Base-by-base conservation (phyloP, 2,329 filamentous ascomycete genomes). In the Lizonia empirigonia region DNA sequence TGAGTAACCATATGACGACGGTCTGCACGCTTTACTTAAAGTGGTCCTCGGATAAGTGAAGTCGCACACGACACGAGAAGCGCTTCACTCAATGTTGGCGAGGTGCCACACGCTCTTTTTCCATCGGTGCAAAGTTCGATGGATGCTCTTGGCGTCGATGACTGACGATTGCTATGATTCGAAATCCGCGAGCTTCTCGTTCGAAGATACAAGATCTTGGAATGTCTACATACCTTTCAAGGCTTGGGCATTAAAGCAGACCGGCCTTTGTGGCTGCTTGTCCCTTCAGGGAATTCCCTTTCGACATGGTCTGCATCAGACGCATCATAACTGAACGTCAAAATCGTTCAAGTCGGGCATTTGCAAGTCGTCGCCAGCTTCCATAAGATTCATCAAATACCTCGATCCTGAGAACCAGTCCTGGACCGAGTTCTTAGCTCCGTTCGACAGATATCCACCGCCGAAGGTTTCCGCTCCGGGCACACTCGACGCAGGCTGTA, bases 391-490 rank as follows among this genome's bases (percentile, higher is more conserved):
- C 75, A 88, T 80, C 74, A 88, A 82, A 60, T 86, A 85, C 46
- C 81, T 78, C 52, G 83, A 87, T 1, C 85, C 83, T 3, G 82
- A 84, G 59, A 86, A 87, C 85, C 85, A 88, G 55, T 86, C 84
- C 2, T 82, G 82, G 52, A 87, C 70, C 36, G 61, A 45, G 24
- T 84, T 80, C 24, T 78, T 71, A 9, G 36, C 37, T 6, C 32
- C 38, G 16, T 36, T 48, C 4, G 34, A 33, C 5, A 41, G 40
- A 42, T 38, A 42, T 13, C 44, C 20, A 15, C 16, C 39, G 15
- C 53, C 53, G 15, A 39, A 33, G 22, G 59, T 56, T 1, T 58
- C 58, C 5, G 50, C 36, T 6, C 49, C 58, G 10, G 38, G 50
- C 8, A 38, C 30, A 15, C 27, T 32, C 6, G 27, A 20, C 15